Conservation (phyloP, 345 rosid genomes). For the Euphorbia tirucalli region DNA sequence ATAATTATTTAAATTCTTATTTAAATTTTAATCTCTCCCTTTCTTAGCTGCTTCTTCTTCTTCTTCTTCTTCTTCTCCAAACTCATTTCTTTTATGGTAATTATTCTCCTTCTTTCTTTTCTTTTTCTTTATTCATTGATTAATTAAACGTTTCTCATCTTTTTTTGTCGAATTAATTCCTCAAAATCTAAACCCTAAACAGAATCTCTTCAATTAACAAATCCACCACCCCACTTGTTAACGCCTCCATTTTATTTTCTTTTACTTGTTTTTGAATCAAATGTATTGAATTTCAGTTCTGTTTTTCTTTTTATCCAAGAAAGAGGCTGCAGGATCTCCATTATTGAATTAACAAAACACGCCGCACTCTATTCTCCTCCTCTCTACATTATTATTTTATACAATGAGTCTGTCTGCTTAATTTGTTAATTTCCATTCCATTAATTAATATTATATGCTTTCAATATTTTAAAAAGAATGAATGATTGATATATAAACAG, state of each 20-base stretch:
- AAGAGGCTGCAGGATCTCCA: constrained; percentile 2
- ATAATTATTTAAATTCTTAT: not conserved
- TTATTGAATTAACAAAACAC: not conserved
- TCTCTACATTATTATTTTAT: not conserved
- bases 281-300: not conserved
- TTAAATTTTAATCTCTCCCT: not conserved
- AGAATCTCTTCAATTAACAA: not conserved
- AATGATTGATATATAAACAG: too few species aligned
- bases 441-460: too few species aligned
- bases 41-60: not conserved
- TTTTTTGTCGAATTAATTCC: too few species aligned
- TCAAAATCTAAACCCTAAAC: not conserved
- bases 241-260: not conserved
- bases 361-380: not conserved
- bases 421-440: too few species aligned
- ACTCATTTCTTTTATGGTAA: too few species aligned
- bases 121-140: not conserved
- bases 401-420: too few species aligned
- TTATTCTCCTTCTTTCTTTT: not conserved
- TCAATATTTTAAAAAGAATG: too few species aligned
- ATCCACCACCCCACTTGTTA: not conserved
- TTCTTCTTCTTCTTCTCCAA: too few species aligned
- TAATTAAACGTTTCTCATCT: too few species aligned
- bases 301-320: constrained; percentile 20
- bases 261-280: not conserved